phyloP scores from a whole-genome alignment of 495 filamentous ascomycete species.

The Daldinia bambusicola region DNA sequence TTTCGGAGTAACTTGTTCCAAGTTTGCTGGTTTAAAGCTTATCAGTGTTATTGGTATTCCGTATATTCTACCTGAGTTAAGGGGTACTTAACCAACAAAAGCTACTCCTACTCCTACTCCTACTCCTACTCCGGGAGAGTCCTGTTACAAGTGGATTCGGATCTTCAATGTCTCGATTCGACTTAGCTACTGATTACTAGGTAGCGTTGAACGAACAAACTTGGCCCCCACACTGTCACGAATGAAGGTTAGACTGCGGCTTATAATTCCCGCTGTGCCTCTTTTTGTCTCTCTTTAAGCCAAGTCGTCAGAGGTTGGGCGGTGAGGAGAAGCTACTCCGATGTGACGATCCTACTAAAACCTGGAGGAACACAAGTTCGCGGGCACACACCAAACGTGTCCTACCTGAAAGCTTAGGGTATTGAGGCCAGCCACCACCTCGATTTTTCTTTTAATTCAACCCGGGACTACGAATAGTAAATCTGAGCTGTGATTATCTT shows the following conservation, averaged over 20 bases:
- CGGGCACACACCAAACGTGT: constrained; percentile 15
- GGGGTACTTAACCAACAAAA: not conserved
- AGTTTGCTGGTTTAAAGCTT: constrained; percentile 17
- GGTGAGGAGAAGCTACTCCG: constrained; percentile 41
- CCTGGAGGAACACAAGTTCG: constrained; percentile 32
- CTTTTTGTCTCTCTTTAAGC: constrained; percentile 23
- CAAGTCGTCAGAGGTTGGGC: constrained; percentile 40
- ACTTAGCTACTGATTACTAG: constrained; percentile 39
- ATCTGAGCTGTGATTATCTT: not conserved
- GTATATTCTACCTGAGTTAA: not conserved
- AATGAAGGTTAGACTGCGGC: constrained; percentile 39
- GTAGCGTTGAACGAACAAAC: constrained; percentile 34
- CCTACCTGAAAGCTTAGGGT: constrained; percentile 26
- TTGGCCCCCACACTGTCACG: constrained; percentile 34
- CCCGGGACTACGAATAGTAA: not conserved
- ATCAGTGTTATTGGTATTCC: constrained; percentile 22
- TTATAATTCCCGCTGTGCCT: constrained; percentile 35
- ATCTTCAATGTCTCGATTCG: constrained; percentile 32
- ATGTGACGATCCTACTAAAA: constrained; percentile 43
- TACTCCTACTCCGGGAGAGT: constrained; percentile 5
- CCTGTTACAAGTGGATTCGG: constrained; percentile 9
- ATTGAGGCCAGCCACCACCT: constrained; percentile 24
- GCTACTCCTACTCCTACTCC: too few relatives aligned
- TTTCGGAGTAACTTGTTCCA: constrained; percentile 34
- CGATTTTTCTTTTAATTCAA: constrained; percentile 3